Evolutionary conservation across 306 rosid genomes (phyloP).

Genomic region (Ceratonia siliqua): DNA sequence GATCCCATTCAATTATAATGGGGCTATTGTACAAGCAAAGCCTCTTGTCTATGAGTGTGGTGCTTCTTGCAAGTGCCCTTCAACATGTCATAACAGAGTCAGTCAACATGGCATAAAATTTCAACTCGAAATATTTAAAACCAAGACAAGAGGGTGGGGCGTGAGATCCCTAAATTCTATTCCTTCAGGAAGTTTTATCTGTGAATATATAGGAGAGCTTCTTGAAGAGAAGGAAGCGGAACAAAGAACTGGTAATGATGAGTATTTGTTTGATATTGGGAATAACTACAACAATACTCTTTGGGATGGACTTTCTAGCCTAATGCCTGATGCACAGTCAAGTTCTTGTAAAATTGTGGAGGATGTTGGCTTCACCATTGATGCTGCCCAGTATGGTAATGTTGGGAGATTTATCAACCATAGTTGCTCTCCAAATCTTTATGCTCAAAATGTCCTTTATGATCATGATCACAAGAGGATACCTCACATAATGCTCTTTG

Average conservation of each 20-base stretch:
- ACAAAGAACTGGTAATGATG: slow-evolving; percentile 77
- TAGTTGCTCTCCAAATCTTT: slow-evolving; percentile 93
- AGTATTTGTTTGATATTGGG: slow-evolving; percentile 92
- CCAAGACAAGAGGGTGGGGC: slow-evolving; percentile 87
- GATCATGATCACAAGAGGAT: slow-evolving; percentile 83
- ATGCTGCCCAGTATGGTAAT: slow-evolving; percentile 75
- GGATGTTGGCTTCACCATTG: slow-evolving; percentile 79
- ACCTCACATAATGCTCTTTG: slow-evolving; percentile 92
- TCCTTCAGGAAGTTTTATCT: slow-evolving; percentile 89
- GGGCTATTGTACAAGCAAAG: slow-evolving; percentile 85
- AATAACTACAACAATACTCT: slow-evolving; percentile 59
- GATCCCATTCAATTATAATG: slow-evolving; percentile 77
- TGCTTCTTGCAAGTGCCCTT: slow-evolving; percentile 74
- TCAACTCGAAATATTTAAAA: slow-evolving; percentile 88
- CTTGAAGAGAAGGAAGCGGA: slow-evolving; percentile 90
- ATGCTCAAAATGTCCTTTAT: slow-evolving; percentile 85
- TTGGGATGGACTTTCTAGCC: slow-evolving; percentile 71
- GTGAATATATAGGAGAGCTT: slow-evolving; percentile 92
- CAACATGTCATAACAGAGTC: slow-evolving; percentile 80
- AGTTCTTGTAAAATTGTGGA: slow-evolving; percentile 51
- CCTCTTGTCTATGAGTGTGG: slow-evolving; percentile 91
- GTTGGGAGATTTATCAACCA: slow-evolving; percentile 94
- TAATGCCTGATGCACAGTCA: slow-evolving; percentile 55
- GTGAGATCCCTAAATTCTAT: slow-evolving; percentile 89
- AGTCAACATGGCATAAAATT: slow-evolving; percentile 77